Evolutionary conservation across 306 rosid species (phyloP).

Genomic region (Medicago ruthenica): DNA sequence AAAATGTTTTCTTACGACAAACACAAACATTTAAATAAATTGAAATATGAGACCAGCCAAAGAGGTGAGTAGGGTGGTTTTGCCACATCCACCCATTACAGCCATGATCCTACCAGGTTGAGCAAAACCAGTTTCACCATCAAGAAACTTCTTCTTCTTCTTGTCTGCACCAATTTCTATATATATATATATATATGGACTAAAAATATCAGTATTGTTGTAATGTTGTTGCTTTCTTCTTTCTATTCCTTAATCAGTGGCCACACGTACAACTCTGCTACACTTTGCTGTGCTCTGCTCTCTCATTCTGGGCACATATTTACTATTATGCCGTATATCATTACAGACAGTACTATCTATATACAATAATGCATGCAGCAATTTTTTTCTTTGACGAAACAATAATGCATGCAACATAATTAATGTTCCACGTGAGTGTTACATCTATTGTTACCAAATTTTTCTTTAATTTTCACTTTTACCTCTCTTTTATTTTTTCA

Average conservation of each 20-base stretch:
- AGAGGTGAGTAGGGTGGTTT: slow-evolving; percentile 69
- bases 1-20: too few relatives aligned
- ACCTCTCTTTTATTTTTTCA: neutral
- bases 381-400: too few relatives aligned
- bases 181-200: neutral
- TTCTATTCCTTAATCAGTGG: neutral
- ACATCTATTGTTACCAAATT: neutral
- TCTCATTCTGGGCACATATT: neutral
- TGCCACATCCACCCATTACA: slow-evolving; percentile 77
- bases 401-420: neutral
- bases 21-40: too few relatives aligned
- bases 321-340: neutral
- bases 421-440: neutral
- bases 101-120: slow-evolving; percentile 66
- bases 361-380: too few relatives aligned
- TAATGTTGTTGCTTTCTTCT: too few relatives aligned
- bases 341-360: neutral
- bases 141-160: slow-evolving; percentile 51
- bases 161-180: slow-evolving; percentile 29
- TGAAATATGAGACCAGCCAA: slow-evolving; percentile 44
- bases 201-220: neutral
- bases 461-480: too few relatives aligned
- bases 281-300: neutral
- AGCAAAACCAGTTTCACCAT: slow-evolving; percentile 60
- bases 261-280: neutral